Evolutionary conservation across 1,284 basidiomycete species (phyloP), one percentile per base, ranked within the genome.

Genomic region (Termitomyces sp.): DNA sequence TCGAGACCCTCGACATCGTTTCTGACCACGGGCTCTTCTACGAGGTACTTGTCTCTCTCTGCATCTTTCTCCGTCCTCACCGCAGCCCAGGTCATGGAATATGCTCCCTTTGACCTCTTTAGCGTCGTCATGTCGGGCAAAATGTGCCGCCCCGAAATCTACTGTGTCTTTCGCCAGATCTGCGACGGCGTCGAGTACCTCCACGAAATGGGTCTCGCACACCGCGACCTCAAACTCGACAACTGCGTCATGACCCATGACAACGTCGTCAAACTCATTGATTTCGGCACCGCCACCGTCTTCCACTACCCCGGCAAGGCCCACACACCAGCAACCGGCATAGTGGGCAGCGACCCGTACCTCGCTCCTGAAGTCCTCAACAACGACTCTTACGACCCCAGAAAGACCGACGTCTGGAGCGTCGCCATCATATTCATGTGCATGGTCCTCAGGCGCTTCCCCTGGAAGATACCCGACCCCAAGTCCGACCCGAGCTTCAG

Each of bases 61-160:
- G 0, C 21, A 30, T 41, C 48, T 19, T 17, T 12, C 28, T 53
- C 55, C 44, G 39, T 55, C 44, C 58, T 56, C 55, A 63, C 45
- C 46, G 54, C 50, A 46, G 59, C 5, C 0, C 64, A 95, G 93
- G 89, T 96, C 72, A 99, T 99, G 97, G 95, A 99, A 73, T 99
- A 98, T 66, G 97, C 97, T 1, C 96, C 97, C 13, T 97, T 89
- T 69, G 97, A 99, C 73, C 84, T 99, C 51, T 99, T 99, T 77
- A 93, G 90, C 55, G 94, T 99, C 65, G 97, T 99, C 77, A 99
- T 99, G 97, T 96, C 95, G 31, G 92, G 94, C 61, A 96, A 94
- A 75, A 99, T 99, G 97, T 85, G 88, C 56, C 88, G 95, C 28
- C 94, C 94, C 51, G 96, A 99, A 73, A 96, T 98, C 59, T 98